A percentile compares a stretch with the other conserved stretches of the same genome.
phyloP scores from a whole-genome alignment of 2,329 filamentous ascomycete genomes.

The Cladosporium sp. region DNA sequence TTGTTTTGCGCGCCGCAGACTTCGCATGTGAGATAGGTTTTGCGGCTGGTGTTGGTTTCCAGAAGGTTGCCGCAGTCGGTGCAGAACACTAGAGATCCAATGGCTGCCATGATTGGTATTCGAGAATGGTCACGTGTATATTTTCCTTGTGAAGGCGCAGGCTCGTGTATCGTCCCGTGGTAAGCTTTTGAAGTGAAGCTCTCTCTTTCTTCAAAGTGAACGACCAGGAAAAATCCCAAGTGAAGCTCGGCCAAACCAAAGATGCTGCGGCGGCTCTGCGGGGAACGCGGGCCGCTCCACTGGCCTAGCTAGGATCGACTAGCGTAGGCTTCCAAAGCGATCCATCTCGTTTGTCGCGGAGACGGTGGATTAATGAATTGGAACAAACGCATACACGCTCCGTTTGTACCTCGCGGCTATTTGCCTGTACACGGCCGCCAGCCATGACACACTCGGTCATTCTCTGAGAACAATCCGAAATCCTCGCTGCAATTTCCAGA shows the following conservation, averaged over 20 bases:
- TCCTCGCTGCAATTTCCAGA: too few relatives aligned
- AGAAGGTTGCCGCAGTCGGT: constrained; percentile 87
- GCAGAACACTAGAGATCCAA: constrained; percentile 90
- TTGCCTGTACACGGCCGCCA: too few relatives aligned
- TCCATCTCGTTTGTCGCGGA: too few relatives aligned
- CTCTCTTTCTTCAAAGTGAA: neutral
- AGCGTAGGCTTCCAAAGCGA: too few relatives aligned
- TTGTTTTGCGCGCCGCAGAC: constrained; percentile 80
- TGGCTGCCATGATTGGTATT: constrained; percentile 65
- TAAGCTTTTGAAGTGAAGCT: neutral
- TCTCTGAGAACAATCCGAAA: too few relatives aligned
- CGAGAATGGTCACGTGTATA: neutral
- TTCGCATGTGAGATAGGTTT: constrained; percentile 74
- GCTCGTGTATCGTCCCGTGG: neutral
- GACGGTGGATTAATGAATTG: too few relatives aligned
- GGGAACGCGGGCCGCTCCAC: constrained; percentile 3
- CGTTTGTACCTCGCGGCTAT: too few relatives aligned
- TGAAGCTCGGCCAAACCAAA: neutral
- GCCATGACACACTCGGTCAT: too few relatives aligned
- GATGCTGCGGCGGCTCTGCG: neutral
- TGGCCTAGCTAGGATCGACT: neutral
- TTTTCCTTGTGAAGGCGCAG: neutral
- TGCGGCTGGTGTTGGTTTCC: constrained; percentile 70
- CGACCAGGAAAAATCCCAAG: neutral
- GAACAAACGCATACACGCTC: too few relatives aligned